Evolutionary conservation across 768 basidiomycete species (phyloP), one percentile per base, ranked within the genome.

Genomic region (Punctularia strigosozonata): DNA sequence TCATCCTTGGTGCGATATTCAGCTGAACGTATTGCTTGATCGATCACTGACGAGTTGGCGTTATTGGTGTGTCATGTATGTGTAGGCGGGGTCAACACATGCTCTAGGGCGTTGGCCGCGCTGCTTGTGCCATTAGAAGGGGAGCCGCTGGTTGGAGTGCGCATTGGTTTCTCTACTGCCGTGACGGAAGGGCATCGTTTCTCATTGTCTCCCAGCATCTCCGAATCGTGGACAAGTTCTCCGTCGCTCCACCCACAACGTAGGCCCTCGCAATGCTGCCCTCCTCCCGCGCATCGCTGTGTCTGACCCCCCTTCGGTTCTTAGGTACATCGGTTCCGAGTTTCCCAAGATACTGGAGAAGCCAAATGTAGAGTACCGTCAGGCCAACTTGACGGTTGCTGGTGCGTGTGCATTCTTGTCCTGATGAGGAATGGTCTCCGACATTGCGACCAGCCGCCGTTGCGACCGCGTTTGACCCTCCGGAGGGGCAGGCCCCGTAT

Each of bases 61-160:
- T 40, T 14, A 39, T 28, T 26, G 22, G 21, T 26, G 26, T 43
- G 37, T 7, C 26, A 30, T 21, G 13, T 25, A 30, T 5, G 18
- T 38, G 12, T 46, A 89, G 87, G 87, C 46, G 87, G 87, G 38
- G 59, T 88, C 46, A 87, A 86, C 62, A 84, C 81, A 39, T 81
- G 66, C 54, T 77, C 87, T 6, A 72, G 86, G 37, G 68, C 77
- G 36, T 71, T 90, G 38, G 80, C 80, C 25, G 62, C 69, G 37
- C 59, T 69, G 28, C 70, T 90, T 12, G 74, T 85, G 25, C 83
- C 84, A 2, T 50, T 73, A 5, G 64, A 78, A 24, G 82, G 77
- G 25, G 75, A 78, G 43, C 60, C 76, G 20, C 65, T 84, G 19
- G 86, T 87, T 38, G 77, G 80, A 37, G 86, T 88, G 55, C 38